phyloP scores from a whole-genome alignment of 306 rosid genomes.

The Malus sieversii region DNA sequence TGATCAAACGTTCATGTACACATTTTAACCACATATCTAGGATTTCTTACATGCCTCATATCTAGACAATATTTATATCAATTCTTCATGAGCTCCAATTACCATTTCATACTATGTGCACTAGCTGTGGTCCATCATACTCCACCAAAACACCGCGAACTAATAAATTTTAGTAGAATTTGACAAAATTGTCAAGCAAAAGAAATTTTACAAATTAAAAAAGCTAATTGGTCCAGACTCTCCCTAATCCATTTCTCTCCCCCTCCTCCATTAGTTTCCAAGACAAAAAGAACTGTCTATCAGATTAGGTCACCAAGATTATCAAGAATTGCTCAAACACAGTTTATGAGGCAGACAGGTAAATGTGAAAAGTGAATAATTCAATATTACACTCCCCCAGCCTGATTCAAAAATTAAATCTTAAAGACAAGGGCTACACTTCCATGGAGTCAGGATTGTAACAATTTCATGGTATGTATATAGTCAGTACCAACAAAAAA shows the following conservation, averaged over 20 bases:
- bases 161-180: neutral
- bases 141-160: neutral
- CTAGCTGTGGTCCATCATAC: neutral
- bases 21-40: neutral
- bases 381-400: no score
- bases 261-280: neutral
- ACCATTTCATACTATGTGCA: neutral
- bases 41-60: neutral
- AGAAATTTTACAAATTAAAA: neutral
- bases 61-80: neutral
- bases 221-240: neutral
- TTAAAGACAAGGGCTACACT: neutral
- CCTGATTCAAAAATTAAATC: neutral
- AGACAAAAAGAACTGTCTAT: neutral
- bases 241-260: neutral
- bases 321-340: neutral
- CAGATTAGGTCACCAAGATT: neutral
- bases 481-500: neutral
- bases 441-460: neutral
- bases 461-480: neutral
- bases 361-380: no score
- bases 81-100: neutral
- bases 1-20: neutral
- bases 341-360: neutral
- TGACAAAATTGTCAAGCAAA: neutral